A percentile compares a stretch with the other conserved stretches of the same genome.
phyloP scores from a whole-genome alignment of 1,284 basidiomycete genomes.

The Gymnopus androsaceus region DNA sequence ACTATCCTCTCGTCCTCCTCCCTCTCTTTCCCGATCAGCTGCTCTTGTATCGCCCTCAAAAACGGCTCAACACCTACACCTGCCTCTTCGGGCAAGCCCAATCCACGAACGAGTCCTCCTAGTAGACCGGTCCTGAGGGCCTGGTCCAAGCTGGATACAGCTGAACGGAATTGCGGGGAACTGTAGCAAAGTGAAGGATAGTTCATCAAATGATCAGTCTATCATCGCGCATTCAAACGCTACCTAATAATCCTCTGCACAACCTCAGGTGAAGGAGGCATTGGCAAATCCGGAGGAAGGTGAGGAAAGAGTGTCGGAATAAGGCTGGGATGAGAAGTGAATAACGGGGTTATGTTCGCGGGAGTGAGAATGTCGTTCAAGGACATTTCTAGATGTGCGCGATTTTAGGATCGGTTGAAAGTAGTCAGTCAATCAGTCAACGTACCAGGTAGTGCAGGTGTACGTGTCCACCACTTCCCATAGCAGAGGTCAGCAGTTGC shows the following conservation, averaged over 20 bases:
- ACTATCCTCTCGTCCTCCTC: slow-evolving; percentile 44
- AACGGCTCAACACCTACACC: slow-evolving; percentile 73
- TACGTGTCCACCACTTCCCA: slow-evolving; percentile 9
- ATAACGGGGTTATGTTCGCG: slow-evolving; percentile 66
- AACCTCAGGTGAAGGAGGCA: slow-evolving; percentile 62
- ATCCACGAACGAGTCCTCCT: slow-evolving; percentile 66
- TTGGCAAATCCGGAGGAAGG: slow-evolving; percentile 71
- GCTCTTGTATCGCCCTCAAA: slow-evolving; percentile 71
- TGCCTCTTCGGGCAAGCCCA: slow-evolving; percentile 79
- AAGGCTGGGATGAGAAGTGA: slow-evolving; percentile 65
- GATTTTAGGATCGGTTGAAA: slow-evolving; percentile 6
- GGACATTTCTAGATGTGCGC: slow-evolving; percentile 50
- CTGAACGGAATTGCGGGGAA: slow-evolving; percentile 60
- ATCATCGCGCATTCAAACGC: not conserved
- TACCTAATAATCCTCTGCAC: slow-evolving; percentile 53
- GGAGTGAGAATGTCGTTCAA: slow-evolving; percentile 76
- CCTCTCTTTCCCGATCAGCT: slow-evolving; percentile 59
- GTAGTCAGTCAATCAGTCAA: slow-evolving; percentile 14
- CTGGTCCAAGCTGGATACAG: slow-evolving; percentile 72
- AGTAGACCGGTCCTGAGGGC: slow-evolving; percentile 75
- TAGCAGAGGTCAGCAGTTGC: slow-evolving; percentile 39
- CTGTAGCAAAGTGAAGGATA: slow-evolving; percentile 15
- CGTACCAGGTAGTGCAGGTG: slow-evolving; percentile 19
- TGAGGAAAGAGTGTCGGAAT: slow-evolving; percentile 72
- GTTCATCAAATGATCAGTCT: not conserved